Conservation (phyloP, 441 rosid species). For the Metrosideros polymorpha region DNA sequence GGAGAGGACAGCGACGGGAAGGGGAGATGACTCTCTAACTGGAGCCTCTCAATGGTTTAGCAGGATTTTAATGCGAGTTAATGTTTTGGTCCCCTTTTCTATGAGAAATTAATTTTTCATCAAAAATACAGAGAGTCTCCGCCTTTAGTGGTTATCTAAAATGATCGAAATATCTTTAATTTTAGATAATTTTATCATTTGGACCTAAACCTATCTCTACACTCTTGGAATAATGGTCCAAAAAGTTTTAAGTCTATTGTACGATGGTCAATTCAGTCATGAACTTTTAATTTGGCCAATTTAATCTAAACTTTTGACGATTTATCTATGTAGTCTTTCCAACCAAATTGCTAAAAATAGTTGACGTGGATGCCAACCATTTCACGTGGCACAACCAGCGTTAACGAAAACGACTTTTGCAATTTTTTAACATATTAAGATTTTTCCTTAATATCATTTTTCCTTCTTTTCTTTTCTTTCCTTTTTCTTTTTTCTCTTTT, state of each 20-base stretch:
- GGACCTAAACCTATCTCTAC: background rate
- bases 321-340: background rate
- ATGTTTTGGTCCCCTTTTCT: background rate
- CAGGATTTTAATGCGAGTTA: background rate
- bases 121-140: background rate
- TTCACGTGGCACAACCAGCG: rapidly evolving
- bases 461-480: rapidly evolving
- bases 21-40: background rate
- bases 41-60: background rate
- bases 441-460: too few relatives aligned
- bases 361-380: rapidly evolving
- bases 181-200: background rate
- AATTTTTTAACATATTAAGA: too few relatives aligned
- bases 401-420: rapidly evolving
- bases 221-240: rapidly evolving
- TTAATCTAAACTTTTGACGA: background rate
- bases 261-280: rapidly evolving
- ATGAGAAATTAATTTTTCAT: rapidly evolving
- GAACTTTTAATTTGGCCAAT: background rate
- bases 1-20: background rate
- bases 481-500: rapidly evolving
- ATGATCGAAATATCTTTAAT: background rate
- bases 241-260: background rate
- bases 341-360: background rate
- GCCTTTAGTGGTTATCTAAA: background rate